Percentiles rank a stretch among this genome's conserved stretches.
Evolutionary conservation across 2,329 filamentous ascomycete genomes (phyloP).

Genomic region (Ramularia endophylla): DNA sequence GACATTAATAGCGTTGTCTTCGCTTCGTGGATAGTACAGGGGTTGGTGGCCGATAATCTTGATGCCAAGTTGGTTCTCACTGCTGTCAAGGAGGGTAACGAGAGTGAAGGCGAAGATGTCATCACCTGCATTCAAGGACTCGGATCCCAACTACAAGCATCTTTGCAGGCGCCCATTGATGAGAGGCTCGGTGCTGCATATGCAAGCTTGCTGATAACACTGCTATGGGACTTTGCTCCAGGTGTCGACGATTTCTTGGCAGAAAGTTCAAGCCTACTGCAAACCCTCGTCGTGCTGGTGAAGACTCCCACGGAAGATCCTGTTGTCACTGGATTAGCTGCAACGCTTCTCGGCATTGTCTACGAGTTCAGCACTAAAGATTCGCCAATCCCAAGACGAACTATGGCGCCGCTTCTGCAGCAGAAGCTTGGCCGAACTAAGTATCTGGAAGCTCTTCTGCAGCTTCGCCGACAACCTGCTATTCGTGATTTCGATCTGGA

Average conservation of each 20-base stretch:
- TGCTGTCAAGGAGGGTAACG: conserved; percentile 81
- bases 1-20: conserved; percentile 92
- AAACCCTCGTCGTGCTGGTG: conserved; percentile 25
- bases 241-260: conserved; percentile 89
- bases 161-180: conserved; percentile 63
- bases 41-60: conserved; percentile 73
- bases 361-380: conserved; percentile 99
- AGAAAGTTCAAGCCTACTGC: conserved; percentile 86
- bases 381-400: conserved; percentile 77
- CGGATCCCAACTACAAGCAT: conserved; percentile 75
- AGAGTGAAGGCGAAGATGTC: conserved; percentile 84
- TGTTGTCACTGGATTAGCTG: conserved; percentile 59
- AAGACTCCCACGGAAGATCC: conserved; percentile 58
- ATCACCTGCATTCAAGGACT: conserved; percentile 89
- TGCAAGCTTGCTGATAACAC: conserved; percentile 79
- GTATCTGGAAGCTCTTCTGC: conserved; percentile 75
- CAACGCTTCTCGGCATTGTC: conserved; percentile 76
- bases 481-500: conserved; percentile 83
- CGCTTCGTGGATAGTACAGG: conserved; percentile 77
- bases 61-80: conserved; percentile 75
- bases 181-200: conserved; percentile 76
- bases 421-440: conserved; percentile 76
- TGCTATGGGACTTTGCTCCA: conserved; percentile 88
- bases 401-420: conserved; percentile 70
- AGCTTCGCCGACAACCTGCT: conserved; percentile 68